These are phyloP conservation scores for Brassica hybrid DNA, from an alignment of 441 rosid genomes.

Conservation along the genomic window DNA sequence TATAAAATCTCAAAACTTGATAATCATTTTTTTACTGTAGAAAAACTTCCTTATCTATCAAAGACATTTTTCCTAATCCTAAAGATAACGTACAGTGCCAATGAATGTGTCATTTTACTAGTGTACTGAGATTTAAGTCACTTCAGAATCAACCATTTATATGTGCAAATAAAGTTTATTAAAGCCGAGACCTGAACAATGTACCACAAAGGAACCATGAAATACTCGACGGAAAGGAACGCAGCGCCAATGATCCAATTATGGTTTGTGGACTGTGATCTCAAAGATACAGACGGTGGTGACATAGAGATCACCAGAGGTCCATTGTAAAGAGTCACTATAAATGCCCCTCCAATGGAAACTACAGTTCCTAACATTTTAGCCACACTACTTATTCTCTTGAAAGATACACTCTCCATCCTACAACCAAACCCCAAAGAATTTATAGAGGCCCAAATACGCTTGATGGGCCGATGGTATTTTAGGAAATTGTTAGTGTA, in stretches of 20 bases:
- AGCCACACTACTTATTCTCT: constrained; percentile 62
- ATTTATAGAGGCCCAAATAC: not conserved
- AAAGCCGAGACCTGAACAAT: constrained; percentile 60
- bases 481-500: constrained; percentile 21
- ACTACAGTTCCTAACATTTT: constrained; percentile 61
- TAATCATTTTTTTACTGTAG: no score
- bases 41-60: no score
- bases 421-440: constrained; percentile 37
- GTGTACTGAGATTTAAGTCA: no score
- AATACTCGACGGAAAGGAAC: constrained; percentile 64
- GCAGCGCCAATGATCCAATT: constrained; percentile 68
- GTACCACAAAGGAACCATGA: constrained; percentile 70
- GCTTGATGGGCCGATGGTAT: constrained; percentile 19
- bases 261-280: constrained; percentile 37
- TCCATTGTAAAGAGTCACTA: constrained; percentile 57
- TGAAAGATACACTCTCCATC: constrained; percentile 65
- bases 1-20: no score
- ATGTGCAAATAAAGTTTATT: not conserved
- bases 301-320: constrained; percentile 45
- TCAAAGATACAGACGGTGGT: constrained; percentile 36
- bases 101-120: no score
- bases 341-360: constrained; percentile 65
- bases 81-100: no score
- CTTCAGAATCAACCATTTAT: no score
- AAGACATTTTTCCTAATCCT: no score